Base-by-base conservation (phyloP, 305 asterid species). In the Euphrasia arctica region DNA sequence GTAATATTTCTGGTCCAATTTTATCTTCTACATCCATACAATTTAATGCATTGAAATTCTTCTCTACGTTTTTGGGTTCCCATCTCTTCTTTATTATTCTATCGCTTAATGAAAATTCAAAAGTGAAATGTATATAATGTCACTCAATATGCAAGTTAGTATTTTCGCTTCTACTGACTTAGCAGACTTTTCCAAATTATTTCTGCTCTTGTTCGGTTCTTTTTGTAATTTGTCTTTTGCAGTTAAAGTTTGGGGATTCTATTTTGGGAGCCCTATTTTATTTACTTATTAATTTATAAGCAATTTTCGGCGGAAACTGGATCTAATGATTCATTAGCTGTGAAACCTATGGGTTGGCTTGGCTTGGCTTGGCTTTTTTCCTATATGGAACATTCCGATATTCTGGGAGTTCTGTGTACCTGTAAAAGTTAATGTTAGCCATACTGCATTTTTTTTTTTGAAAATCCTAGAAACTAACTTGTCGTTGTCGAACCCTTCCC, bases 261-360 rank as follows among this genome's bases (percentile, higher is more conserved):
- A 9, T 34, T 10, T 42, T 39, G 7, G 15, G 5, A 9, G 9
- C 28, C 41, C 27, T n/a, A 49, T 49, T 49, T 0, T 49, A 15
- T 3, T 13, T 8, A 1, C 11, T 3, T 8, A 1, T 63, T 63
- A 39, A 59, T 49, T 48, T 29, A 13, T 50, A 59, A 67, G 65
- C 60, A 42, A 25, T 67, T 47, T 49, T 49, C 48, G 50, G 8
- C 57, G 32, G 55, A 70, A 48, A 31, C 48, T 69, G 72, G 36
- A 49, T 29, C 9, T 59, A 34, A 13, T 10, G 61, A 43, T 54
- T 63, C 13, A 9, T 31, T 27, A 55, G 51, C 62, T 41, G 3
- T 55, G 55, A 62, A 32, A 68, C 58, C 14, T 54, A 41, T 42
- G 12, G 58, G 28, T 70, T 63, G 28, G 22, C 52, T 29, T 67